Evolutionary conservation across 371 early-diverging fungal species (phyloP).

Genomic region (Mortierella sp.): DNA sequence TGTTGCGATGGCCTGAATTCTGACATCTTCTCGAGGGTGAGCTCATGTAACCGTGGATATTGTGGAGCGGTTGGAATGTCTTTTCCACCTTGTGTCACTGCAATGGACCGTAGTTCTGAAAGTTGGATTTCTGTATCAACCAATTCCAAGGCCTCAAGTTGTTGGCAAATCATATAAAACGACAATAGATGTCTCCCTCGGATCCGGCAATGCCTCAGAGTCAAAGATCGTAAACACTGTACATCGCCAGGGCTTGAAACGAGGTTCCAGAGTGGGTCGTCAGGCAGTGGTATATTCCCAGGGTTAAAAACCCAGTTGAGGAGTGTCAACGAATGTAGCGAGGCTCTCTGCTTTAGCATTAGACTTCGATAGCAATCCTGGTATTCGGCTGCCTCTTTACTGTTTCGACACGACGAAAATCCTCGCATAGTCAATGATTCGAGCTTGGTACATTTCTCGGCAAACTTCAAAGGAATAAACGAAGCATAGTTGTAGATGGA

Average conservation of each 20-base stretch:
- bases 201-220: conserved; percentile 6
- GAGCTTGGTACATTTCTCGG: not conserved
- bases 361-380: not conserved
- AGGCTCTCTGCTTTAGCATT: not conserved
- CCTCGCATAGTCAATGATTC: not conserved
- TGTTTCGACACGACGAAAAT: not conserved
- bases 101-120: not conserved
- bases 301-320: conserved; percentile 2
- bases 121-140: not conserved
- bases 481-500: not conserved
- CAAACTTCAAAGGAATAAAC: not conserved
- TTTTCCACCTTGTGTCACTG: not conserved
- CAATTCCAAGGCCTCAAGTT: not conserved
- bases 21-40: not conserved
- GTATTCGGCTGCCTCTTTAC: not conserved
- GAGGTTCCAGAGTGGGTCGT: not conserved
- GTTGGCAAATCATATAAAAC: conserved; percentile 15
- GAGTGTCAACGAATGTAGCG: not conserved
- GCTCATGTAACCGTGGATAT: conserved; percentile 12
- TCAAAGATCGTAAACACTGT: not conserved
- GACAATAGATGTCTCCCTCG: conserved; percentile 13
- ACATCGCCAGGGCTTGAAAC: not conserved
- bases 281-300: not conserved
- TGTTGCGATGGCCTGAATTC: not conserved
- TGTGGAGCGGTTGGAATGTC: not conserved